A percentile compares a stretch with the other conserved stretches of the same genome.
phyloP scores from a whole-genome alignment of 306 rosid genomes.

The Prunus kanzakura region DNA sequence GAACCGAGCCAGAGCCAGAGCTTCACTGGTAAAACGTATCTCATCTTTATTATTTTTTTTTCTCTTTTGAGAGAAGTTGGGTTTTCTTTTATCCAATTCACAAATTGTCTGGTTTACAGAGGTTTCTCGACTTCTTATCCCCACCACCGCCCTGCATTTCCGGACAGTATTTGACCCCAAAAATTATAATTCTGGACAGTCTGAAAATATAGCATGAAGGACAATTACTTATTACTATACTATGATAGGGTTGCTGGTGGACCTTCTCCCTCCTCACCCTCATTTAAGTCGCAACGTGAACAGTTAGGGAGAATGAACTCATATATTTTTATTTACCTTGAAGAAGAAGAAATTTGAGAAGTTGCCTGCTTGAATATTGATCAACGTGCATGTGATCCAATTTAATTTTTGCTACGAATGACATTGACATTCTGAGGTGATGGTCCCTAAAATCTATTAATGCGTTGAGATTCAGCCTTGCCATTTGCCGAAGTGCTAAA shows the following conservation, averaged over 20 bases:
- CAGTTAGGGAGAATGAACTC: neutral
- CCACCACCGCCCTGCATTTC: too few species aligned
- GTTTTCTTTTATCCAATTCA: too few species aligned
- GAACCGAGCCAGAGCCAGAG: too few species aligned
- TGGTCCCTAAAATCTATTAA: conserved; percentile 3
- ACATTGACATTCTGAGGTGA: conserved; percentile 23
- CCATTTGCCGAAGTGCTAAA: neutral
- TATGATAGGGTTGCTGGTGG: neutral
- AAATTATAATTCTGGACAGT: neutral
- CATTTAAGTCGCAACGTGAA: neutral
- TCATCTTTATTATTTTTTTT: too few species aligned
- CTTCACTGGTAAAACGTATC: too few species aligned
- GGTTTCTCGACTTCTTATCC: too few species aligned
- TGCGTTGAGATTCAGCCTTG: neutral
- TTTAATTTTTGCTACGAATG: conserved; percentile 26
- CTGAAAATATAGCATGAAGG: too few species aligned
- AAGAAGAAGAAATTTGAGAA: neutral
- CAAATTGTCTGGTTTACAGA: too few species aligned
- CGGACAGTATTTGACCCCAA: too few species aligned
- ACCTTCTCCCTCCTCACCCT: neutral
- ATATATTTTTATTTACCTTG: neutral
- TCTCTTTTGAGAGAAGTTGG: too few species aligned
- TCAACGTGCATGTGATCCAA: conserved; percentile 32
- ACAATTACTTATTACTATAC: neutral
- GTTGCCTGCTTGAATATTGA: conserved; percentile 5